Conservation (phyloP, 2,329 filamentous ascomycete species). For the Colletotrichum echinochloae region DNA sequence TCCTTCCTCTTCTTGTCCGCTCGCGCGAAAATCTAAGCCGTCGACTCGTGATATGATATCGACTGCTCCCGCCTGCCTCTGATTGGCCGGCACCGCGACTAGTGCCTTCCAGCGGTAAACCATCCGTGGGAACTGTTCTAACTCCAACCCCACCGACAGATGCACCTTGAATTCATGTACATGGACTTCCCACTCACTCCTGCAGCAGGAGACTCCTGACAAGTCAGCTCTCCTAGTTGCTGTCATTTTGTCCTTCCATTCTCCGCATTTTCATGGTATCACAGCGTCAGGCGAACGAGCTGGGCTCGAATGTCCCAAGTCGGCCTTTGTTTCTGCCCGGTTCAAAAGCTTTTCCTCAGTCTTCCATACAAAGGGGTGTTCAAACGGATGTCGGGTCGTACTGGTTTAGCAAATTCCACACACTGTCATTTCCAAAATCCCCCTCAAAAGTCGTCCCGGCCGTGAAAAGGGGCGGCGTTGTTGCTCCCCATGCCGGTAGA, state of each 20-base stretch:
- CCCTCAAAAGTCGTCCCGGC: conserved; percentile 64
- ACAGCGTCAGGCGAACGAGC: neutral
- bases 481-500: conserved; percentile 42
- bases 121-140: conserved; percentile 10
- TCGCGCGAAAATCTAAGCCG: conserved; percentile 28
- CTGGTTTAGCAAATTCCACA: conserved; percentile 68
- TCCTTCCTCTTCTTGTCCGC: conserved; percentile 17
- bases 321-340: conserved; percentile 18
- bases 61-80: conserved; percentile 2
- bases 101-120: conserved; percentile 5
- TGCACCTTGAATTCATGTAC: conserved; percentile 17
- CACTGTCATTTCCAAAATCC: conserved; percentile 65
- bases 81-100: conserved; percentile 3
- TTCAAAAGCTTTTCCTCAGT: conserved; percentile 17
- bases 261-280: neutral
- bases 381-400: conserved; percentile 49
- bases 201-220: neutral
- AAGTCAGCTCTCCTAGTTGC: conserved; percentile 25
- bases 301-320: neutral
- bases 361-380: conserved; percentile 13
- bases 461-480: conserved; percentile 42
- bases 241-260: conserved; percentile 15
- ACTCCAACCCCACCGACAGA: conserved; percentile 13
- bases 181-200: neutral
- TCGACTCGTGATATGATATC: conserved; percentile 3